These are phyloP conservation scores for Davidsoniella eucalypti DNA, from an alignment of 2,329 filamentous ascomycete species.

Conservation along the genomic window DNA sequence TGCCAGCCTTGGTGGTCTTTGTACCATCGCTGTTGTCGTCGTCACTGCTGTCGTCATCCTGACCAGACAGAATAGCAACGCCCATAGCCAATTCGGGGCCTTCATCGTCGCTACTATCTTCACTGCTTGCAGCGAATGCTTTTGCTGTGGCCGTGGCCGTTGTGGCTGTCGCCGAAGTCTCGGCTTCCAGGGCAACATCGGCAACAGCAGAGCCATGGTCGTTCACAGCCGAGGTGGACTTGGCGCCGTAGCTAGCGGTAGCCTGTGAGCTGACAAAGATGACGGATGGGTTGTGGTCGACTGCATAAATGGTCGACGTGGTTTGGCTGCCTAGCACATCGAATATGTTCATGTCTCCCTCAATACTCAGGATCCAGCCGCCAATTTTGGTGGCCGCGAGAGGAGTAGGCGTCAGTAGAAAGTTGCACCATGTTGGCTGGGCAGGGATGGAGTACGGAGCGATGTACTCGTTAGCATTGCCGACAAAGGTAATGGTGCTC, in stretches of 20 bases:
- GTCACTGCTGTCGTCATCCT: not conserved
- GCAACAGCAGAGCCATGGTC: conserved; percentile 4
- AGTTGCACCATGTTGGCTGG: conserved; percentile 24
- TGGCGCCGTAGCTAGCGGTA: conserved; percentile 24
- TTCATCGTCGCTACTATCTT: not conserved
- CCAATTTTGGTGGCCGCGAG: conserved; percentile 9
- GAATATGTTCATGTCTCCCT: conserved; percentile 2
- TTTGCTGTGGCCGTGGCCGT: too few species aligned
- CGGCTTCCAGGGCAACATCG: not conserved
- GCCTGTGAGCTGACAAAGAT: conserved; percentile 23
- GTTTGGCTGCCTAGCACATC: conserved; percentile 14
- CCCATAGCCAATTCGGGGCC: conserved; percentile 1
- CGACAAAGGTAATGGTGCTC: conserved; percentile 30
- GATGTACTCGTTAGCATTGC: conserved; percentile 29
- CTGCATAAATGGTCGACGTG: conserved; percentile 31
- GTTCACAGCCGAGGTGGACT: not conserved
- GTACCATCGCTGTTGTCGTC: not conserved
- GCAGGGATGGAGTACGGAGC: conserved; percentile 27
- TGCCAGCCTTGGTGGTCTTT: conserved; percentile 7
- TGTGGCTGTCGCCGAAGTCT: not conserved
- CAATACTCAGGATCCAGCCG: conserved; percentile 10
- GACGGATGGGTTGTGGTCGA: conserved; percentile 38
- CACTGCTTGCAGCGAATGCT: too few species aligned
- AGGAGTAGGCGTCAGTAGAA: conserved; percentile 6
- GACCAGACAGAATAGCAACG: not conserved